Evolutionary conservation across 768 basidiomycete genomes (phyloP), one percentile per base, ranked within the genome.

Genomic region (Tylopilus rubrobrunneus): DNA sequence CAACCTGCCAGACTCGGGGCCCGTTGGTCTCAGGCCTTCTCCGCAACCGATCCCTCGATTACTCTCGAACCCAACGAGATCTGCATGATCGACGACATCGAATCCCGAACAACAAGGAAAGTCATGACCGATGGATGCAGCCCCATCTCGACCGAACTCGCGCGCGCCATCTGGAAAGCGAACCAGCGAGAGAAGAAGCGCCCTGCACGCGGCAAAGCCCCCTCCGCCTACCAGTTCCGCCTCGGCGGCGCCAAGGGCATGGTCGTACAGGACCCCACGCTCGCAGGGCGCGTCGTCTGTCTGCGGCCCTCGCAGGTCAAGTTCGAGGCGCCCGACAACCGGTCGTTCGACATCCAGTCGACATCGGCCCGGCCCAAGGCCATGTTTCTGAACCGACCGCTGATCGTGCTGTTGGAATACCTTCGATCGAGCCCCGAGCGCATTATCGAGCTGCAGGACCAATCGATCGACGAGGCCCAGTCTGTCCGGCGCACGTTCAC

Each of bases 111-210:
- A 23, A 60, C n/a, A 23, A 59, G 55, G 5, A 68, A 63, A 25
- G 56, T 70, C 44, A 81, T 81, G 67, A 80, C 80, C 7, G 81
- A 83, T 49, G 82, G 82, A 21, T 75, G 76, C 51, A 80, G 79
- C 1, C 65, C 74, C 15, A 75, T 80, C 39, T 79, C 78, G 8
- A 51, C 55, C 5, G 64, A 60, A 21, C 70, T 81, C 17, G 65
- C 66, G 15, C 57, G 64, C 2, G 65, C 45, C 1, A 73, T 79
- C 39, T 74, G 74, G 70, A 62, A 56, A n/a, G 65, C 58, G 6
- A 62, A 80, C 34, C 67, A 71, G 51, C 43, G 53, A 29, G 62
- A 51, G 41, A 71, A 63, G 63, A 67, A 55, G 25, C 56, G 48
- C 10, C 55, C 57, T 7, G 49, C 53, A 6, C 65, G 61, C 8